Conservation (phyloP, 208 protist genomes). For the Paratrypanosoma confusum region DNA sequence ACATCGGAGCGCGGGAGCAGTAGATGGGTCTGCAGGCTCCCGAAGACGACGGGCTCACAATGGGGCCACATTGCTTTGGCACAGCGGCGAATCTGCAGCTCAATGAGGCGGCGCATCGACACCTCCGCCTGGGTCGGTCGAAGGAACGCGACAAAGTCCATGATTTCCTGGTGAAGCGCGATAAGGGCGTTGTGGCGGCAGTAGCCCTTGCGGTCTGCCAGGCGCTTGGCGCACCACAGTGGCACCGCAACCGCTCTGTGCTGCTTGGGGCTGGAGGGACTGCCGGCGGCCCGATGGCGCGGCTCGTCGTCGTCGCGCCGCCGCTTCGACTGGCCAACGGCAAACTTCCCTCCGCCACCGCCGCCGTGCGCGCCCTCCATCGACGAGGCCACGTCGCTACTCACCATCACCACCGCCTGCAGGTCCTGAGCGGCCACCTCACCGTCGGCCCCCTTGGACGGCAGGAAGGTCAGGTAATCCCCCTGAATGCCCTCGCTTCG, state of each 20-base stretch:
- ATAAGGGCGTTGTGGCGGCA: slow-evolving; percentile 31
- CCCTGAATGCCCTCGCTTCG: slow-evolving; percentile 32
- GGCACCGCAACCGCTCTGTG: slow-evolving; percentile 15
- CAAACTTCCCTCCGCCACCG: not conserved
- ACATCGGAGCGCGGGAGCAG: slow-evolving; percentile 78
- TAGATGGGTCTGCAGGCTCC: slow-evolving; percentile 78
- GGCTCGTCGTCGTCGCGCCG: not conserved
- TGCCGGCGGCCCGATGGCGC: too few species aligned
- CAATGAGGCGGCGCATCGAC: slow-evolving; percentile 60
- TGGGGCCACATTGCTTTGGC: slow-evolving; percentile 68
- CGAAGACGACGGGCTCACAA: slow-evolving; percentile 66
- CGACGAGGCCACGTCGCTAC: not conserved
- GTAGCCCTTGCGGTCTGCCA: slow-evolving; percentile 32
- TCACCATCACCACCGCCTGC: slow-evolving; percentile 24
- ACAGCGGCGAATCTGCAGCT: slow-evolving; percentile 34
- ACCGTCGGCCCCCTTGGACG: slow-evolving; percentile 1
- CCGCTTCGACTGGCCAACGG: slow-evolving; percentile 30
- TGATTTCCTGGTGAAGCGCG: slow-evolving; percentile 75
- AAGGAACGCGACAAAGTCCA: slow-evolving; percentile 69
- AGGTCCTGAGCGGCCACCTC: slow-evolving; percentile 14
- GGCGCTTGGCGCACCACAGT: slow-evolving; percentile 20
- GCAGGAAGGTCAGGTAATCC: slow-evolving; percentile 42
- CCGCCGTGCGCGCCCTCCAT: not conserved
- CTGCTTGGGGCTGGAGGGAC: not conserved
- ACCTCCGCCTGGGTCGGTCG: slow-evolving; percentile 69